Conservation (phyloP, 75 land plant genomes). For the Larix kaempferi region DNA sequence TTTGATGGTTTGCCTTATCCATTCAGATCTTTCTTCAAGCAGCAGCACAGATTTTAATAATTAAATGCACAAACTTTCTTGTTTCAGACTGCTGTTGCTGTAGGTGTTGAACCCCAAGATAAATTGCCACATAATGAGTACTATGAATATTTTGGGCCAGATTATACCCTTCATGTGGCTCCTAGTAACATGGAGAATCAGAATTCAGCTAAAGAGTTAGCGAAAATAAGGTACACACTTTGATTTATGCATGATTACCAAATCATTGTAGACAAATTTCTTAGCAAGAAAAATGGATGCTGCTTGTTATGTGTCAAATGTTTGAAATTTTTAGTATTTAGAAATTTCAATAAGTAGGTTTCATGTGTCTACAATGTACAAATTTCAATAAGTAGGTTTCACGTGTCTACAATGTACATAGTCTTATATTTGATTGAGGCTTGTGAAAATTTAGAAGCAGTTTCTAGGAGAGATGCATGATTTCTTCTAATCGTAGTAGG, state of each 20-base stretch:
- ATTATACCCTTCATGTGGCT: slow-evolving; percentile 58
- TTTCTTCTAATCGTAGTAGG: neutral
- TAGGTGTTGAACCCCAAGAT: slow-evolving; percentile 64
- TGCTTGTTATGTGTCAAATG: neutral
- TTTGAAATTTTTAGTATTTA: neutral
- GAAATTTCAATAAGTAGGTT: neutral
- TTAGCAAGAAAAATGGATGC: neutral
- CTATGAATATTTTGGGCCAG: slow-evolving; percentile 73
- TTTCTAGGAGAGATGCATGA: neutral
- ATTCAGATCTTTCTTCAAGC: neutral
- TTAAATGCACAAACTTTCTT: slow-evolving; percentile 7
- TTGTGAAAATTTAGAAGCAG: neutral
- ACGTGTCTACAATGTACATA: neutral
- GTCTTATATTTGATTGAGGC: neutral
- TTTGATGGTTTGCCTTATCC: neutral
- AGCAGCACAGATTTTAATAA: neutral
- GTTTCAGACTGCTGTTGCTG: slow-evolving; percentile 68
- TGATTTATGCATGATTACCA: neutral
- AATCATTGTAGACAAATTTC: neutral
- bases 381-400: neutral
- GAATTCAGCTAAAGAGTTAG: slow-evolving; percentile 43
- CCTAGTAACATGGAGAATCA: slow-evolving; percentile 62
- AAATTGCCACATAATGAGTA: slow-evolving; percentile 67
- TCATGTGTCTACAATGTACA: neutral
- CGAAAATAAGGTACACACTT: slow-evolving; percentile 34